A percentile compares a stretch with the other conserved stretches of the same genome.
These are phyloP conservation scores for Bertia moriformis DNA, from an alignment of 2,329 filamentous ascomycete species.

Conservation along the genomic window DNA sequence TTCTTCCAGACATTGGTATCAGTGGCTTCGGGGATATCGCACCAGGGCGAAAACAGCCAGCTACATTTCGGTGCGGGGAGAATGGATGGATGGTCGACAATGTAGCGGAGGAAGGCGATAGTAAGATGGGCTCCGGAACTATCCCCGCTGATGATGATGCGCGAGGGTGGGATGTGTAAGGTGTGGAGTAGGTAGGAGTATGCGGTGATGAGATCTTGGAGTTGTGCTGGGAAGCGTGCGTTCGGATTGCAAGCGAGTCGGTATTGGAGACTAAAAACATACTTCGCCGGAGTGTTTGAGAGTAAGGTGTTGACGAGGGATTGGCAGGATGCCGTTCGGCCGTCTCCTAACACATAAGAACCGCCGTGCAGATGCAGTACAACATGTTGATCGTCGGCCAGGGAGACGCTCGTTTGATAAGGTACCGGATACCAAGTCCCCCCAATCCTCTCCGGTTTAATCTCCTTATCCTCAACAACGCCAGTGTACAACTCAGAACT, in stretches of 20 bases:
- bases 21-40: neutral
- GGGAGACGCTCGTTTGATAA: no score
- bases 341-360: neutral
- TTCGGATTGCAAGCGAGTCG: slow-evolving; percentile 7
- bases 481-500: neutral
- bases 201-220: slow-evolving; percentile 10
- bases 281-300: neutral
- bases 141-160: slow-evolving; percentile 10
- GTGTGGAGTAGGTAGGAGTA: slow-evolving; percentile 8
- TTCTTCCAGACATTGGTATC: slow-evolving; percentile 1
- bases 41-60: slow-evolving; percentile 3
- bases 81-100: slow-evolving; percentile 3
- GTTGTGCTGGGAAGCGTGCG: slow-evolving; percentile 9
- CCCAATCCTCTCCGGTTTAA: neutral
- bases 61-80: neutral
- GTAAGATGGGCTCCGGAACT: slow-evolving; percentile 9
- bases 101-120: slow-evolving; percentile 9
- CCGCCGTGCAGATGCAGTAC: neutral
- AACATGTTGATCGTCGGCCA: neutral
- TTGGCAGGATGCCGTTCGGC: neutral
- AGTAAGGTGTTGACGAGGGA: neutral
- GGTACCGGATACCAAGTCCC: neutral
- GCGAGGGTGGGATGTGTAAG: slow-evolving; percentile 7
- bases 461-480: neutral
- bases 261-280: slow-evolving; percentile 7